Percentiles rank a stretch among this genome's conserved stretches.
phyloP scores from a whole-genome alignment of 768 basidiomycete species.

The Pleurotus tuber-regium region DNA sequence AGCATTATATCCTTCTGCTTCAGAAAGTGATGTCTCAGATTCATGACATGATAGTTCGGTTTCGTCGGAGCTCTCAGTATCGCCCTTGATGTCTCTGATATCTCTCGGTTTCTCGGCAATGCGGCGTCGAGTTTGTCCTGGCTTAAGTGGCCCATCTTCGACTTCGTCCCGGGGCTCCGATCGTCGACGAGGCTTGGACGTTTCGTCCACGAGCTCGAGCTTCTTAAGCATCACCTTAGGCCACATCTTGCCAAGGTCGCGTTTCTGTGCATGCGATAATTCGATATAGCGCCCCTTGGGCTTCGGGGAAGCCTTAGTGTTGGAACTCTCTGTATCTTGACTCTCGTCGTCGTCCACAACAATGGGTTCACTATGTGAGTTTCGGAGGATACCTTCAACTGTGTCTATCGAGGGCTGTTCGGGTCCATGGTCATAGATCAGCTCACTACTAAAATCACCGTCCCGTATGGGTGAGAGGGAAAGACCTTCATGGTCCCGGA shows the following conservation, averaged over 20 bases:
- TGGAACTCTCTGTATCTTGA: background rate
- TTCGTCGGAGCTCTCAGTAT: constrained; percentile 58
- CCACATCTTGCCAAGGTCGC: background rate
- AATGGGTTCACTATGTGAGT: background rate
- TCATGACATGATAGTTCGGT: constrained; percentile 11
- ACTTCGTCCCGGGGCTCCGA: constrained; percentile 24
- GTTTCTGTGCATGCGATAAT: no score
- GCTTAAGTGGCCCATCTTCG: constrained; percentile 39
- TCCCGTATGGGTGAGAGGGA: no score
- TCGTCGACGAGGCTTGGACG: background rate
- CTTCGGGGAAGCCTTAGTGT: no score
- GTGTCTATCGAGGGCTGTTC: background rate
- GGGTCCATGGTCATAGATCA: no score
- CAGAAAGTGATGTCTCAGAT: background rate
- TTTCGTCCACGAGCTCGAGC: background rate
- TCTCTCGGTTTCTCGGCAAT: constrained; percentile 25
- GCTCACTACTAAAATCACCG: no score
- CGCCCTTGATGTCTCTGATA: constrained; percentile 49
- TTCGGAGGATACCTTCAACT: background rate
- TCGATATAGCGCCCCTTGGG: background rate
- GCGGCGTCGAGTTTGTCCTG: constrained; percentile 50
- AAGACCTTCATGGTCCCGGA: no score
- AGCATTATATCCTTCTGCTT: constrained; percentile 11
- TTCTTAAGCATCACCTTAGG: background rate
- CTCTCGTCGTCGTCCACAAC: background rate